Base-by-base conservation (phyloP, 805 yeast species). In the Pichia nakasei region DNA sequence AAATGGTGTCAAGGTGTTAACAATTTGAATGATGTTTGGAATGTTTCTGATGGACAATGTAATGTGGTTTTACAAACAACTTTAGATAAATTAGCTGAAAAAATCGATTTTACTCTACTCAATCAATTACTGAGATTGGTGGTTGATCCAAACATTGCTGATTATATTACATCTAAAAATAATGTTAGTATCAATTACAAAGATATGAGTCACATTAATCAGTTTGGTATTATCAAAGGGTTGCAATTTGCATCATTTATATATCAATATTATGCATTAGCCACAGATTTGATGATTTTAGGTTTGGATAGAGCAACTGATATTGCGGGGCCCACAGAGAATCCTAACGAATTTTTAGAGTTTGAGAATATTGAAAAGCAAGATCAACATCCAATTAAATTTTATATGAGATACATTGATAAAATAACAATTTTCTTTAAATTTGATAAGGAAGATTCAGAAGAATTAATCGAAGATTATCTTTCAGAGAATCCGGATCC, bases 1-100 rank as follows among this genome's bases (percentile, higher is more conserved):
- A 91, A 89, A 58, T 93, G 96, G 95, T 80, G 87, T 54, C 94
- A 85, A 55, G 96, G 96, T 13, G 71, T 93, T 38, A 91, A 87
- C 59, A 86, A 87, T 51, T 61, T 88, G 42, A 65, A 76, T 11
- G 67, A 78, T 31, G 82, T 91, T 1, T 93, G 98, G 98, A 78
- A 81, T 41, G 75, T 81, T 1, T 59, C 72, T 0, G 67, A 76
- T 27, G 96, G 95, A 1, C 83, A 85, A 55, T 72, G 85, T 37
- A 80, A 83, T 52, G 97, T 88, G 17, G 70, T 91, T 80, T 49
- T 93, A n/a, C 91, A 89, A 56, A 77, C 95, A 0, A 66, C 77
- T 0, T 61, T 93, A 48, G 70, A 70, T 50, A 82, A 82, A 50
- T 55, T 91, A 47, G 72, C 89, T 0, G 96, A 91, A 50, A 89